Percentiles rank a stretch among this genome's conserved stretches.
Evolutionary conservation across 2,329 filamentous ascomycete genomes (phyloP).

Genomic region (Periconia sp.): DNA sequence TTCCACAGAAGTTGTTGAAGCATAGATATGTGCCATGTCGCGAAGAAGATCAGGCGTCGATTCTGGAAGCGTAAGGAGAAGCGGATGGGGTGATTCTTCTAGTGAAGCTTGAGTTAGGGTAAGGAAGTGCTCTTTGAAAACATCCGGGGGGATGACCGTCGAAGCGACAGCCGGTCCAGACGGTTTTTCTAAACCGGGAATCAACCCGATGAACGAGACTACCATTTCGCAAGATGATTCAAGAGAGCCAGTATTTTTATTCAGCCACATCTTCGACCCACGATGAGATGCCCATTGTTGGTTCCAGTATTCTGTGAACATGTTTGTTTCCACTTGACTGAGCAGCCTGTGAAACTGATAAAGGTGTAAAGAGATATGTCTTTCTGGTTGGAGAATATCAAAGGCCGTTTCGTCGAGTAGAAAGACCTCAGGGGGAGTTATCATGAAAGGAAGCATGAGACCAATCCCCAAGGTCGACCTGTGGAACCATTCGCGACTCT

Average conservation of each 20-base stretch:
- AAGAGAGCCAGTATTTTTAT: no score
- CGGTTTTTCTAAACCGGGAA: no score
- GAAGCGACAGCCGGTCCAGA: no score
- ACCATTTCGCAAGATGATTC: no score
- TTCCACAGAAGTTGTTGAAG: not conserved
- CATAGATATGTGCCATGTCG: not conserved
- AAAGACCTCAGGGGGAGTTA: not conserved
- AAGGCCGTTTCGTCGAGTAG: not conserved
- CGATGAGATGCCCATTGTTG: no score
- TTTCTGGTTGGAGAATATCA: not conserved
- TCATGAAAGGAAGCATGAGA: not conserved
- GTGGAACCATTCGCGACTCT: not conserved
- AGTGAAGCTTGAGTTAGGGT: no score
- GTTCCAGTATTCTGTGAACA: not conserved
- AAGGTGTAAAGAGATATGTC: not conserved
- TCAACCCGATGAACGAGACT: no score
- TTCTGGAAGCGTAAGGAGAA: not conserved
- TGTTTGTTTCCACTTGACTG: not conserved
- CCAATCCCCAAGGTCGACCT: conserved; percentile 1
- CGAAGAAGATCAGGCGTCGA: not conserved
- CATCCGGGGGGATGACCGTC: no score
- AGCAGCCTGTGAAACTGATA: not conserved
- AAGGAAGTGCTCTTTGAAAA: no score
- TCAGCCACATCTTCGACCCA: no score
- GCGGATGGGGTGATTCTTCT: no score